Evolutionary conservation across 768 basidiomycete genomes (phyloP).

Genomic region (Hypsizygus marmoreus): DNA sequence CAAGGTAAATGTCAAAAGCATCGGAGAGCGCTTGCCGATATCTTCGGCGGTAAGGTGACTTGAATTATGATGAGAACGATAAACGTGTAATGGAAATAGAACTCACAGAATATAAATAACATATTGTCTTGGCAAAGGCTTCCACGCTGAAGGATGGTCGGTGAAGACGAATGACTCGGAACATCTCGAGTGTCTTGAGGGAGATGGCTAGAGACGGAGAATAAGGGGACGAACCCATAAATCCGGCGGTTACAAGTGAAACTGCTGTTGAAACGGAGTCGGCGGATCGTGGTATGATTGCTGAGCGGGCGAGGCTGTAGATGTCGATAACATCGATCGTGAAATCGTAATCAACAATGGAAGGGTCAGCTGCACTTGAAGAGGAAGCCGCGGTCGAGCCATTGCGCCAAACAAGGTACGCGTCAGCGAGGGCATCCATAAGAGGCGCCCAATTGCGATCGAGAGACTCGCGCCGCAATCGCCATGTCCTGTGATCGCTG

Average conservation of each 20-base stretch:
- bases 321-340: constrained; percentile 16
- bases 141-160: constrained; percentile 25
- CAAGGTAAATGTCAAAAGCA: constrained; percentile 38
- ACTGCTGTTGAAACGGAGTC: constrained; percentile 4
- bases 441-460: constrained; percentile 10
- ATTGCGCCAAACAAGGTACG: constrained; percentile 5
- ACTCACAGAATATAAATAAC: constrained; percentile 22
- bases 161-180: constrained; percentile 10
- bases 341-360: constrained; percentile 6
- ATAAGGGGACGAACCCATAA: constrained; percentile 16
- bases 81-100: no score
- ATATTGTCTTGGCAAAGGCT: constrained; percentile 24
- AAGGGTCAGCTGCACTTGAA: not conserved
- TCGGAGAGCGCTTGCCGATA: constrained; percentile 26
- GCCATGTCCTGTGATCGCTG: constrained; percentile 12
- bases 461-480: not conserved
- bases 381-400: no score
- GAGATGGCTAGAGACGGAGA: constrained; percentile 21
- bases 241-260: constrained; percentile 20
- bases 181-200: constrained; percentile 25
- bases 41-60: constrained; percentile 23
- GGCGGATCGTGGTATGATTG: constrained; percentile 3
- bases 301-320: constrained; percentile 9
- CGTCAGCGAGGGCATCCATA: constrained; percentile 4
- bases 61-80: no score